Evolutionary conservation across 1,284 basidiomycete genomes (phyloP), one percentile per base, ranked within the genome.

Genomic region (Omphalotus olearius): DNA sequence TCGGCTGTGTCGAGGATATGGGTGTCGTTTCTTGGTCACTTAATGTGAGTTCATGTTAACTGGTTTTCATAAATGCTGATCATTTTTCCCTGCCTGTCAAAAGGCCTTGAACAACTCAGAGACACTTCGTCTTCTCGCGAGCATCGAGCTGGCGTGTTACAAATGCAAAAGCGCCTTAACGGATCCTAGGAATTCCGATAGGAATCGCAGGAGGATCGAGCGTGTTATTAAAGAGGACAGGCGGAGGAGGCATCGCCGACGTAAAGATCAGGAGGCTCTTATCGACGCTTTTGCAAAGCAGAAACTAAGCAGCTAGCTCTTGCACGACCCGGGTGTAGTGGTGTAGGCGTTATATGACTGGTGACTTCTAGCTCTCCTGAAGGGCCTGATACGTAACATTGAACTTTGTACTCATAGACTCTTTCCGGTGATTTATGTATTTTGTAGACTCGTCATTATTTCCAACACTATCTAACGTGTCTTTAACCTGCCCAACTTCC

Each of bases 21-120:
- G 79, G 77, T 38, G 88, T 91, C 41, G 71, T 89, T 35, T 90
- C 88, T n/a, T 91, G 88, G 88, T 91, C 88, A 35, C 64, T 91
- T 53, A 90, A 90, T 62, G 87, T 88, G 60, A 55, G 71, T 63
- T 2, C 62, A 49, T n/a, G 39, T 50, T 43, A 40, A 28, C 49
- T 45, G 45, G 7, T 23, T 14, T 11, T 36, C 20, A 16, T 38
- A 7, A 33, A 10, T 33, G 7, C 2, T 33, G 9, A 10, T 33
- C 13, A 61, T 48, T 33, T 33, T 13, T 33, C 13, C 9, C 30
- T 33, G 9, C 44, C 9, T 48, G 56, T 48, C 42, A 17, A 41
- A 39, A 91, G 88, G 86, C 88, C 3, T 67, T 88, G 56, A 91
- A 88, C 62, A 85, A 85, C 61, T 80, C 86, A 2, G 88, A 91